A percentile compares a stretch with the other conserved stretches of the same genome.
phyloP scores from a whole-genome alignment of 306 rosid species.

The Vicia sativa region DNA sequence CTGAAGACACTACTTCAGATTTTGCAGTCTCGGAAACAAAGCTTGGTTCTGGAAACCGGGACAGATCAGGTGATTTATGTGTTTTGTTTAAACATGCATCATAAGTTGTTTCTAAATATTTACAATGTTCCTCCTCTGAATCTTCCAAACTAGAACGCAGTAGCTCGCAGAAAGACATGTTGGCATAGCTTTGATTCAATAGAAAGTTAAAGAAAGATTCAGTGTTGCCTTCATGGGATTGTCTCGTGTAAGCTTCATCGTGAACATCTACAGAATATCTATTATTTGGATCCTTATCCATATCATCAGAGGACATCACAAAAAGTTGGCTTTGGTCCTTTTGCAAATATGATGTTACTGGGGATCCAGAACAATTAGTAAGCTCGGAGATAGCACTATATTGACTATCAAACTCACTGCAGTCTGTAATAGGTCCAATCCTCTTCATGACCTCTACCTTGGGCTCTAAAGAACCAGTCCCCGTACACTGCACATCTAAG shows the following conservation, averaged over 20 bases:
- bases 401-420: constrained; percentile 50
- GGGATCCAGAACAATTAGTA: constrained; percentile 52
- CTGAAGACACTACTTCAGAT: constrained; percentile 50
- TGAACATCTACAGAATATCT: constrained; percentile 31
- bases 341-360: constrained; percentile 43
- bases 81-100: constrained; percentile 45
- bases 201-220: constrained; percentile 38
- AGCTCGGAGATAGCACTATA: constrained; percentile 48
- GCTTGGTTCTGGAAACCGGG: constrained; percentile 65
- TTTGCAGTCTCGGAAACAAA: constrained; percentile 62
- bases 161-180: constrained; percentile 36
- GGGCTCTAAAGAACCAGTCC: constrained; percentile 43
- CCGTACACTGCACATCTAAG: constrained; percentile 38
- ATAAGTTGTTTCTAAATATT: constrained; percentile 49
- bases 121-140: constrained; percentile 38
- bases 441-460: constrained; percentile 55
- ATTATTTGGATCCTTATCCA: constrained; percentile 47
- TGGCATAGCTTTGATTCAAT: constrained; percentile 37
- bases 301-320: constrained; percentile 70
- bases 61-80: constrained; percentile 50
- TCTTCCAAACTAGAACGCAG: constrained; percentile 44
- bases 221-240: constrained; percentile 39
- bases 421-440: constrained; percentile 52
- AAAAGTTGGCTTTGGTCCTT: constrained; percentile 51
- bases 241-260: constrained; percentile 41